phyloP scores from a whole-genome alignment of 2,329 filamentous ascomycete genomes.

The Allantophomopsis cytisporea region DNA sequence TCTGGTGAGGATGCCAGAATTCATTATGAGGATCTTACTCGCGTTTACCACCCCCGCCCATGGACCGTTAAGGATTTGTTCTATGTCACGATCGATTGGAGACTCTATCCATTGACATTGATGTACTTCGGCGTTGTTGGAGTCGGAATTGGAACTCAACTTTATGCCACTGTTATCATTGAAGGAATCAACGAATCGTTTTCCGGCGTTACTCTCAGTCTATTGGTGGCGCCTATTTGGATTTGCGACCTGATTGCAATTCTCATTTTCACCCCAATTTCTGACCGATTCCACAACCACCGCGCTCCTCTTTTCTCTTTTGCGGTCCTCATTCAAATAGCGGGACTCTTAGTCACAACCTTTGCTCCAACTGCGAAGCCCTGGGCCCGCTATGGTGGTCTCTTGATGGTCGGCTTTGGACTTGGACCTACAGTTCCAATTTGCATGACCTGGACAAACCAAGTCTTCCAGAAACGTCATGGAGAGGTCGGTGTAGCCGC shows the following conservation, averaged over 20 bases:
- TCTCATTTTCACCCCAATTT: slow-evolving; percentile 70
- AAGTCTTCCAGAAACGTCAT: slow-evolving; percentile 81
- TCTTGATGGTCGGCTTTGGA: slow-evolving; percentile 84
- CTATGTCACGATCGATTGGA: slow-evolving; percentile 68
- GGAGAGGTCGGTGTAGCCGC: slow-evolving; percentile 85
- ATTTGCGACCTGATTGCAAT: slow-evolving; percentile 86
- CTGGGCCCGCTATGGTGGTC: slow-evolving; percentile 77
- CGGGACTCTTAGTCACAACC: slow-evolving; percentile 66
- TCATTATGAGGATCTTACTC: slow-evolving; percentile 70
- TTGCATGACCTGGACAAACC: slow-evolving; percentile 86
- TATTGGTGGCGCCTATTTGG: slow-evolving; percentile 87
- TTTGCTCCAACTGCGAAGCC: slow-evolving; percentile 53
- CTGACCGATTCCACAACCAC: slow-evolving; percentile 72
- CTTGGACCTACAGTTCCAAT: slow-evolving; percentile 84
- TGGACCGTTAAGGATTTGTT: slow-evolving; percentile 64
- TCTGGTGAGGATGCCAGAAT: slow-evolving; percentile 64
- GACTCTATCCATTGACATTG: slow-evolving; percentile 69
- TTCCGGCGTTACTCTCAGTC: slow-evolving; percentile 60
- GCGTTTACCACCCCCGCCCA: slow-evolving; percentile 62
- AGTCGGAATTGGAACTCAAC: slow-evolving; percentile 80
- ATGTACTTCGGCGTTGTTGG: slow-evolving; percentile 97
- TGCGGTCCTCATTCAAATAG: slow-evolving; percentile 66
- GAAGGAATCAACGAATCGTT: slow-evolving; percentile 61
- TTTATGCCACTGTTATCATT: slow-evolving; percentile 82
- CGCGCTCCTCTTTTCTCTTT: slow-evolving; percentile 71